Conservation (phyloP, 768 basidiomycete species). For the Pleurotus djamor region DNA sequence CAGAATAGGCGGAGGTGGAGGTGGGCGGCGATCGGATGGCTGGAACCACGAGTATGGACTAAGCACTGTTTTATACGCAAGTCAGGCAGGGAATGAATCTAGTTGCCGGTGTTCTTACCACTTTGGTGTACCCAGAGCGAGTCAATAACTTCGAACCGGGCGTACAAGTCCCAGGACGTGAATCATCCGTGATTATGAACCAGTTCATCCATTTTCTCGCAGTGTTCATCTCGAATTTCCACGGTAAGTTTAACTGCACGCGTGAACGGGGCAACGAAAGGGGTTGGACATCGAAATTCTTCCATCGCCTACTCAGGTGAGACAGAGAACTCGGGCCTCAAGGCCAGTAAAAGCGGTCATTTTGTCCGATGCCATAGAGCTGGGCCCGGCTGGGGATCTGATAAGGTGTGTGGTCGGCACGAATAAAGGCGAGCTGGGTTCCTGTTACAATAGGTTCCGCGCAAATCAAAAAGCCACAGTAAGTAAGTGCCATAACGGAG, state of each 20-base stretch:
- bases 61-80: background rate
- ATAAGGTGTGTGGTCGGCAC: background rate
- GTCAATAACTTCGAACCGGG: background rate
- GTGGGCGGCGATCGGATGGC: constrained; percentile 6
- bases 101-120: background rate
- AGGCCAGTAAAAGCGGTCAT: background rate
- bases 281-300: background rate
- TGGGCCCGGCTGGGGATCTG: background rate
- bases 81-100: no score
- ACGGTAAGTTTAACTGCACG: background rate
- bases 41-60: background rate
- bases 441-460: background rate
- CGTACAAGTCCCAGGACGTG: background rate
- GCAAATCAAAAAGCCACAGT: background rate
- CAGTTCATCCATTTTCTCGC: background rate
- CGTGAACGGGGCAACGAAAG: background rate
- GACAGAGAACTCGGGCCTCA: background rate
- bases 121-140: background rate
- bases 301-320: background rate
- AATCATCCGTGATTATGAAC: background rate
- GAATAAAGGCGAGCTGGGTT: background rate
- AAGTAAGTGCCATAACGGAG: background rate
- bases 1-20: background rate
- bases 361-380: background rate
- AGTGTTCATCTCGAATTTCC: background rate